phyloP scores from a whole-genome alignment of 2,329 filamentous ascomycete species.

The Diaporthe australafricana region DNA sequence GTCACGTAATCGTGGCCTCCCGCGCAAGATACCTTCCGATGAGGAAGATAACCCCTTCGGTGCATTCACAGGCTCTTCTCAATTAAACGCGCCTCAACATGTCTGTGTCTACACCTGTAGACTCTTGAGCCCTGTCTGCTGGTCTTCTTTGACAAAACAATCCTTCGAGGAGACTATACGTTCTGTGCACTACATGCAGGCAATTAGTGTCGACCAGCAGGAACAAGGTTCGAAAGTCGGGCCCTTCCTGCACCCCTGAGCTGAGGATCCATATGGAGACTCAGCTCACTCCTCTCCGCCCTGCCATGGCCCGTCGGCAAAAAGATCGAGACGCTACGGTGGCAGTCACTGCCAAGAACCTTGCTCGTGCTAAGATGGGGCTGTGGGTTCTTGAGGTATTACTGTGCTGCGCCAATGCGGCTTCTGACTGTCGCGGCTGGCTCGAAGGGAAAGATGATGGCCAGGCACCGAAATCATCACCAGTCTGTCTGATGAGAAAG shows the following conservation, averaged over 20 bases:
- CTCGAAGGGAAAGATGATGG: background rate
- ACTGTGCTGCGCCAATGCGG: background rate
- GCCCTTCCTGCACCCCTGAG: conserved; percentile 33
- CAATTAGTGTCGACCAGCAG: conserved; percentile 27
- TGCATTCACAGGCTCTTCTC: background rate
- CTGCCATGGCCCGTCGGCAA: background rate
- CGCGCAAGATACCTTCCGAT: background rate
- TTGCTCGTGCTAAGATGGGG: conserved; percentile 27
- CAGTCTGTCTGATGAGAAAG: background rate
- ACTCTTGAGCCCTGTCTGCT: background rate
- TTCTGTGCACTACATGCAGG: conserved; percentile 10
- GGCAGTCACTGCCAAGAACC: conserved; percentile 1
- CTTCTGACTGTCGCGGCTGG: background rate
- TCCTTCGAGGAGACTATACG: background rate
- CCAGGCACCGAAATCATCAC: background rate
- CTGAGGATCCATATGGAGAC: conserved; percentile 29
- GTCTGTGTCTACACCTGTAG: background rate
- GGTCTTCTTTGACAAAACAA: background rate
- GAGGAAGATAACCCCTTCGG: background rate
- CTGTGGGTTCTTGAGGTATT: conserved; percentile 27
- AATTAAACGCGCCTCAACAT: background rate
- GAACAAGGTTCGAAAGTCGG: conserved; percentile 20
- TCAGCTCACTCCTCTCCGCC: conserved; percentile 22
- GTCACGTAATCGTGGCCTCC: background rate
- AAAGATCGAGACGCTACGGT: background rate